These are phyloP conservation scores for Zymoseptoria ardabiliae DNA, from an alignment of 2,329 filamentous ascomycete genomes.

Conservation along the genomic window DNA sequence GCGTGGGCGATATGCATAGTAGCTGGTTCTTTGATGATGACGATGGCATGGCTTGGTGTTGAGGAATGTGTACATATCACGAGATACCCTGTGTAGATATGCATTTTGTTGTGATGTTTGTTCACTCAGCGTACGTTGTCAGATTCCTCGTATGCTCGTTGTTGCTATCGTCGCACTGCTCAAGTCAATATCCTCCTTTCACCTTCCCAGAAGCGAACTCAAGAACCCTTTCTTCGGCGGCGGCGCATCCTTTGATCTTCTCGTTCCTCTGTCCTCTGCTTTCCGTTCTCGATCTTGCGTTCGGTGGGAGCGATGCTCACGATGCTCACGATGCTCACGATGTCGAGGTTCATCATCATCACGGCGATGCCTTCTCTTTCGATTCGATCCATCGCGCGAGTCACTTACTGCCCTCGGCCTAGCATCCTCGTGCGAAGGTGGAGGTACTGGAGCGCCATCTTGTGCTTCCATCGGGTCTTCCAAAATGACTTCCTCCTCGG, in stretches of 20 bases:
- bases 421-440: not conserved
- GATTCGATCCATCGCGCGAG: constrained; percentile 9
- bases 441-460: not conserved
- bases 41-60: too few species aligned
- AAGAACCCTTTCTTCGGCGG: constrained; percentile 1
- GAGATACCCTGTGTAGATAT: not conserved
- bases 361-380: constrained; percentile 9
- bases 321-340: not conserved
- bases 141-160: too few species aligned
- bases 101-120: too few species aligned
- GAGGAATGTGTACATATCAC: not conserved
- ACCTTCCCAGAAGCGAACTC: not conserved
- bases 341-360: constrained; percentile 2
- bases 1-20: too few species aligned
- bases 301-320: constrained; percentile 1
- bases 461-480: not conserved
- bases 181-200: too few species aligned
- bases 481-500: constrained; percentile 2
- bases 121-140: too few species aligned
- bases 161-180: too few species aligned
- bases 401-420: not conserved
- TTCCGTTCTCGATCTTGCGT: constrained; percentile 1
- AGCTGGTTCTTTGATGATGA: too few species aligned
- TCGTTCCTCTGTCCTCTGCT: not conserved
- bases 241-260: not conserved